phyloP scores from a whole-genome alignment of 306 rosid genomes.

The Rubus idaeus region DNA sequence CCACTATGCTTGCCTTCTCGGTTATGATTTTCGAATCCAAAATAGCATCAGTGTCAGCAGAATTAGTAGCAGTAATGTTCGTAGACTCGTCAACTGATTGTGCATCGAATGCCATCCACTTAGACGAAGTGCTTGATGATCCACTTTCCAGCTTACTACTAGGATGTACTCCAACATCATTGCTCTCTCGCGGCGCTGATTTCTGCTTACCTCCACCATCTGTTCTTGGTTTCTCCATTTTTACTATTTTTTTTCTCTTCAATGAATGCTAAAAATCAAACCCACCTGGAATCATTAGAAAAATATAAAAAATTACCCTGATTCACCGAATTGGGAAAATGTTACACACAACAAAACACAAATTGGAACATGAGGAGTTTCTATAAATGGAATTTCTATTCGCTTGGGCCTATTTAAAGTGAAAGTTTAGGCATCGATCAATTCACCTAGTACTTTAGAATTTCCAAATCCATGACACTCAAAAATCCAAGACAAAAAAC shows the following conservation, averaged over 20 bases:
- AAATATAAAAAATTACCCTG: background rate
- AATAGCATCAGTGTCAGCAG: constrained; percentile 1
- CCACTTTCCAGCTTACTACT: background rate
- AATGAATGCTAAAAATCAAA: background rate
- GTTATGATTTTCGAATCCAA: constrained; percentile 19
- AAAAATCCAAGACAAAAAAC: background rate
- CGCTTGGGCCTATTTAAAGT: background rate
- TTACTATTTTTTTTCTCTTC: background rate
- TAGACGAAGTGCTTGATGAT: constrained; percentile 29
- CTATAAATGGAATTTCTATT: background rate
- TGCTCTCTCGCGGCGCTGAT: constrained; percentile 17
- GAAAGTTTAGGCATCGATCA: background rate
- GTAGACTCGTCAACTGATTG: constrained; percentile 14
- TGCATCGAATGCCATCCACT: constrained; percentile 84
- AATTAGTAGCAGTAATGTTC: constrained; percentile 1
- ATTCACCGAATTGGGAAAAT: background rate
- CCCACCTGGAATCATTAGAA: constrained; percentile 10
- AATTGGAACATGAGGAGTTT: background rate
- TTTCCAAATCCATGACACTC: background rate
- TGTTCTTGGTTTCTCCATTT: constrained; percentile 44
- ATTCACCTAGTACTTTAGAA: background rate
- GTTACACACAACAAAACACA: background rate
- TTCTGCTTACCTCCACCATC: constrained; percentile 25
- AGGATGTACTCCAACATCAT: constrained; percentile 16
- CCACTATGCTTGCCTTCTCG: constrained; percentile 52